Conservation (phyloP, 2,329 filamentous ascomycete genomes). For the Calonectria montana region DNA sequence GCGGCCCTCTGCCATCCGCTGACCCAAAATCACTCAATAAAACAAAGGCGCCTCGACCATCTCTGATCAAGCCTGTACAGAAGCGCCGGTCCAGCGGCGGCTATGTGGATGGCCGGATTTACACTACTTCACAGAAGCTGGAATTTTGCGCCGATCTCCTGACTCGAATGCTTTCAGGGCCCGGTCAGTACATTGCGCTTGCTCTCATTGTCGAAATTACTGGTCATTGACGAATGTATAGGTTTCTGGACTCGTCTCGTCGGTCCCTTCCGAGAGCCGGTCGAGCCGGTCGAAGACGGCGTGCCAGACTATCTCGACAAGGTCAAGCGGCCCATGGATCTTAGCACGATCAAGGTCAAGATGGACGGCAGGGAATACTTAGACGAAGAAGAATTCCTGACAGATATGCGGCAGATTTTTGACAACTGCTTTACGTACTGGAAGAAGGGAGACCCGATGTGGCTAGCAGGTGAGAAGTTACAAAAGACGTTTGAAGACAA, state of each 20-base stretch:
- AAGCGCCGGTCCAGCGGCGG: conserved; percentile 50
- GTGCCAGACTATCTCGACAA: conserved; percentile 72
- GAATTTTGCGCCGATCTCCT: conserved; percentile 69
- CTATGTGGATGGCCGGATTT: conserved; percentile 46
- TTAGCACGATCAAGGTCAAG: conserved; percentile 69
- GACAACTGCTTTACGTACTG: conserved; percentile 74
- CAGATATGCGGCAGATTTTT: conserved; percentile 72
- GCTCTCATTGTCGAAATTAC: background rate
- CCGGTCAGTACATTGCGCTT: conserved; percentile 55
- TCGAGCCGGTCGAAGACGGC: conserved; percentile 66
- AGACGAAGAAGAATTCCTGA: conserved; percentile 64
- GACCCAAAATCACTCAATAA: conserved; percentile 41
- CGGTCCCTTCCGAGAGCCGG: conserved; percentile 70
- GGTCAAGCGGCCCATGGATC: conserved; percentile 71
- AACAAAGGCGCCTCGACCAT: conserved; percentile 43
- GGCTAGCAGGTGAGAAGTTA: conserved; percentile 65
- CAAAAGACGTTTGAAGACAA: conserved; percentile 71
- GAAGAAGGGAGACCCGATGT: conserved; percentile 66
- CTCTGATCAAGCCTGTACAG: conserved; percentile 47
- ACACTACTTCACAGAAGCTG: conserved; percentile 59
- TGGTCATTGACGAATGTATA: conserved; percentile 41
- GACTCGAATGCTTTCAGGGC: conserved; percentile 70
- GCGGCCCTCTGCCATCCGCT: conserved; percentile 20
- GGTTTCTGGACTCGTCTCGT: conserved; percentile 76
- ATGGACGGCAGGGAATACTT: conserved; percentile 66